Evolutionary conservation across 805 yeast genomes (phyloP), one percentile per base, ranked within the genome.

Genomic region (Schizosaccharomyces cryophilus): DNA sequence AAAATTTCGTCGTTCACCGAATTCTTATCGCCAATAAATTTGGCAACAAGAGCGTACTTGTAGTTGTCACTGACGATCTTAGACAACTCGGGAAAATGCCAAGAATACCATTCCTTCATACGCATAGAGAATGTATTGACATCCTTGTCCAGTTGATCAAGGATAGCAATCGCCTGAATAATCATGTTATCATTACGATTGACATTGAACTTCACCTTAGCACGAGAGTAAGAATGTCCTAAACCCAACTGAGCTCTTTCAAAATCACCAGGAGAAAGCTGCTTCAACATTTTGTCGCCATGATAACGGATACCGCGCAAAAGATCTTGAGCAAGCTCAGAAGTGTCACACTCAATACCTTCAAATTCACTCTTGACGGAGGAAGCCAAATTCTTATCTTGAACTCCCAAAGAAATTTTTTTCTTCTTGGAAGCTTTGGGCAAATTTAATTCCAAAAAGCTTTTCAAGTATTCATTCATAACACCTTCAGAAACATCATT

Each of bases 141-240:
- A 73, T 93, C 98, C 77, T 94, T 94, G 76, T 93, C 98, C 69
- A 93, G 82, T 76, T 93, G 96, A 72, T 94, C 98, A 69, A 93
- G 80, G 67, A 90, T 78, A 60, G 98, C 96, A 77, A 93, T 93
- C 61, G 98, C 96, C 78, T 93, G 98, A 72, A 93, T 93, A 72
- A 93, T 93, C 75, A 93, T 98, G 80, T 93, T 93, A 75, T 93
- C 98, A 74, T 93, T 93, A 80, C 93, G 93, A 76, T 89, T 96
- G 62, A 94, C 97, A 60, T 94, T 85, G 73, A 93, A 93, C 90
- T 93, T 93, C 72, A 93, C 98, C 78, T 93, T 93, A 68, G 96
- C 93, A 77, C 98, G 83, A 63, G 97, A 93, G 78, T 93, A 93
- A 68, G 98, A 98, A 73, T 93, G 98, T 70, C 96, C 96, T 70